A percentile compares a stretch with the other conserved stretches of the same genome.
phyloP scores from a whole-genome alignment of 805 yeast species.

The Scheffersomyces stipitis region DNA sequence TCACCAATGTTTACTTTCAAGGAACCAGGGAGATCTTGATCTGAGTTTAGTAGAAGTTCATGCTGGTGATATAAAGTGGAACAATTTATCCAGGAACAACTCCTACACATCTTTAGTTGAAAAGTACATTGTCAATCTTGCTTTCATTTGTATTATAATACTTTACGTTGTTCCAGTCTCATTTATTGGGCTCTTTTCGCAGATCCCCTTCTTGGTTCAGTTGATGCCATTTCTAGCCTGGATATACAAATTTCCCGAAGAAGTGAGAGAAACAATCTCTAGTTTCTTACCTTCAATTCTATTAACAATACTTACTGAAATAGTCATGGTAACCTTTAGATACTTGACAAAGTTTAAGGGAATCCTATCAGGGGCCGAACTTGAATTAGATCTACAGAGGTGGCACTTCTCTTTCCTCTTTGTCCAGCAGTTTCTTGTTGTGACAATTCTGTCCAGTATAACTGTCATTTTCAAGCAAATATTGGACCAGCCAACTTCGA shows the following conservation, averaged over 20 bases:
- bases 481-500: conserved; percentile 67
- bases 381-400: conserved; percentile 69
- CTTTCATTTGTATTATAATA: conserved; percentile 50
- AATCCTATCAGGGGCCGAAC: conserved; percentile 56
- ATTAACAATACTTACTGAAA: conserved; percentile 60
- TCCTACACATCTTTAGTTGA: conserved; percentile 38
- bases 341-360: conserved; percentile 56
- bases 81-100: conserved; percentile 46
- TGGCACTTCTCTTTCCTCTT: conserved; percentile 80
- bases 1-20: conserved; percentile 54
- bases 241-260: conserved; percentile 54
- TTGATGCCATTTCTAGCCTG: conserved; percentile 61
- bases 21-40: conserved; percentile 42
- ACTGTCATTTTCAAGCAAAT: conserved; percentile 61
- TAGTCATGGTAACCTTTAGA: conserved; percentile 60
- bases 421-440: conserved; percentile 80
- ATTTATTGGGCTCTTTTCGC: conserved; percentile 72
- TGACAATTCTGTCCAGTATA: conserved; percentile 79
- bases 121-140: conserved; percentile 42
- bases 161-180: conserved; percentile 84
- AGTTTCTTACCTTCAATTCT: conserved; percentile 68
- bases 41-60: conserved; percentile 52
- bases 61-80: conserved; percentile 74
- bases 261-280: conserved; percentile 52
- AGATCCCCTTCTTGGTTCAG: conserved; percentile 62